Evolutionary conservation across 2,329 filamentous ascomycete species (phyloP), one percentile per base, ranked within the genome.

Genomic region (Nectriaceae sp.): DNA sequence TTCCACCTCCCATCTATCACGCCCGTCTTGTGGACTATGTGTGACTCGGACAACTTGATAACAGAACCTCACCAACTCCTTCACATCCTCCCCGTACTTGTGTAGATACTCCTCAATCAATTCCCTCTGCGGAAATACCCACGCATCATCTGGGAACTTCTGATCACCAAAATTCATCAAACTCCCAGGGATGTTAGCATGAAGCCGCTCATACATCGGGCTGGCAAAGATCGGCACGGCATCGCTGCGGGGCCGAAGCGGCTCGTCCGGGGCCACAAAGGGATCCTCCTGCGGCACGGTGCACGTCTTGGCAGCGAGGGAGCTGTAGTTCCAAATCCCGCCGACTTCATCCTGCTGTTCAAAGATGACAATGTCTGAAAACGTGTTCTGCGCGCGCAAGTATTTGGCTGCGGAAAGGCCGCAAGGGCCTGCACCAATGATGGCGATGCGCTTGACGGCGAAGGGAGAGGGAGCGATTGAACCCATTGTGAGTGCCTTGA

Each of bases 321-420:
- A 72, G 53, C 79, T 85, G 67, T 95, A 91, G 62, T 90, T 87
- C 93, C 93, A 97, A 10, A 94, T 82, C 2, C 94, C 93, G 48
- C 91, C 93, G 5, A 88, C 80, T 40, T 82, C 78, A 38, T 78
- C 74, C 56, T 90, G 85, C 69, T 96, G 90, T 69, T 97, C 94
- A 62, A 88, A 95, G 33, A 97, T 70, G 50, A 85, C 81, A 50
- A 97, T 85, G 22, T 75, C 79, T 11, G 83, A 72, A 62, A 94
- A 94, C 1, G 66, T 56, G 31, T 75, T 63, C 77, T 87, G 90
- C 1, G 87, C 89, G 11, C 81, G 66, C 16, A 97, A 76, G 63
- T 92, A 92, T 76, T 90, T 94, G 44, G 90, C 90, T 20, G 87
- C 84, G 21, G 87, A 82, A 4, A 96, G 75, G 4, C 93, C 92